These are phyloP conservation scores for Colletotrichum sp. DNA, from an alignment of 2,329 filamentous ascomycete species.

Conservation along the genomic window DNA sequence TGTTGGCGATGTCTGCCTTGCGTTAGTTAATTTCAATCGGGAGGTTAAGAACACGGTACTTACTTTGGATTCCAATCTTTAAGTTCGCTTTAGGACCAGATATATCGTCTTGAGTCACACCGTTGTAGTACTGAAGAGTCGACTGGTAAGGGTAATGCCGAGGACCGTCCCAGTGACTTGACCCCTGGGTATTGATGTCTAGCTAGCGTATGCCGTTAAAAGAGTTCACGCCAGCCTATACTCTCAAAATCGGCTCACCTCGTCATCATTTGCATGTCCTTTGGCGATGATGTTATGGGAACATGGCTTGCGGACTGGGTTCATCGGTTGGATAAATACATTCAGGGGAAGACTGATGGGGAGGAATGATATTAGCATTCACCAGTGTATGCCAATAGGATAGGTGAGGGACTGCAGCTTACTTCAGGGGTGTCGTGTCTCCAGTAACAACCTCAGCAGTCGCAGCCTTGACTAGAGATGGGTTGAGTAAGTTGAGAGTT, in stretches of 20 bases:
- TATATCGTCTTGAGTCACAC: constrained; percentile 1
- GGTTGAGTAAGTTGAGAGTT: constrained; percentile 4
- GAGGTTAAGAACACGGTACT: neutral
- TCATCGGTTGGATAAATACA: constrained; percentile 9
- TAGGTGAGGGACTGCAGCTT: neutral
- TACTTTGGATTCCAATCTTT: constrained; percentile 9
- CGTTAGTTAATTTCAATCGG: neutral
- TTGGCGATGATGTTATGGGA: constrained; percentile 22
- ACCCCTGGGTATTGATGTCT: constrained; percentile 15
- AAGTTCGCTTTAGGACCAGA: neutral
- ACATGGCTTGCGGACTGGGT: constrained; percentile 23
- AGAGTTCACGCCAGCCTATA: neutral
- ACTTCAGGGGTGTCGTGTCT: neutral
- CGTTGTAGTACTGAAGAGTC: constrained; percentile 16
- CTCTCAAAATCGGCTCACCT: neutral
- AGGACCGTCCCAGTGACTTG: constrained; percentile 19
- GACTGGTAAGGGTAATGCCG: constrained; percentile 16
- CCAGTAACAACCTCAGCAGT: neutral
- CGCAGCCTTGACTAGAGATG: neutral
- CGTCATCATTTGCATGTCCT: constrained; percentile 25
- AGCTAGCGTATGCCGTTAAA: neutral
- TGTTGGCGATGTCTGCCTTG: neutral
- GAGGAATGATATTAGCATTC: neutral
- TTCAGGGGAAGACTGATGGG: neutral
- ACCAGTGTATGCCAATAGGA: neutral